Base-by-base conservation (phyloP, 371 early-diverging fungal species). In the Apophysomyces trapeziformis region DNA sequence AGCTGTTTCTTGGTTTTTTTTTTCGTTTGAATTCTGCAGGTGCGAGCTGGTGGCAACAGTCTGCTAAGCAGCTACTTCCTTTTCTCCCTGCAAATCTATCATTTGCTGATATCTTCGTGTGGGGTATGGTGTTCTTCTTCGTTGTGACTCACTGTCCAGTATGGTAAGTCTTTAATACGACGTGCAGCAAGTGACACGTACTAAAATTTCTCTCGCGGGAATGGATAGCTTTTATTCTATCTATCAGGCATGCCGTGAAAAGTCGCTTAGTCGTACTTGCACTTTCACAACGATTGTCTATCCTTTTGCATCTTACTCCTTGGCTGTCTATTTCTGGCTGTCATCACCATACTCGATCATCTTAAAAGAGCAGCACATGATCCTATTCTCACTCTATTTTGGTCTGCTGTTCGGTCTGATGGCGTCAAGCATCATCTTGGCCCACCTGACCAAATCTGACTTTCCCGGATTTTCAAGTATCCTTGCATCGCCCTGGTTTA, bases 361-460 rank as follows among this genome's bases (percentile, higher is more conserved):
- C 43, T 73, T 90, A 56, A 63, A 64, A 44, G 80, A 86, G 26
- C 65, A 87, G 54, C 93, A 94, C 66, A 74, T 90, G 43, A 83
- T 93, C 32, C 77, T 92, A 32, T 94, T 93, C 68, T 78, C 87
- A 11, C 60, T 91, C 32, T 87, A 90, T n/a, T 81, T 82, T 16
- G 94, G 95, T 13, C 78, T 92, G 47, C 86, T 89, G 5, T 95
- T 95, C 85, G 96, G 95, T 9, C 85, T 94, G 57, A 92, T 95
- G 74, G 93, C 93, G 56, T 93, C 95, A 69, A 90, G 90, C 72
- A 96, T 96, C 68, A 95, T 96, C 58, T 69, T 95, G 67, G 92
- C 94, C 32, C 95, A 96, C 68, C 85, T 96, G 38, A 95, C 94
- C 26, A 90, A 90, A 75, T 85, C 84, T 64, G 80, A 83, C 18